These are phyloP conservation scores for Lactifluus echinatus DNA, from an alignment of 768 basidiomycete genomes.

Conservation along the genomic window DNA sequence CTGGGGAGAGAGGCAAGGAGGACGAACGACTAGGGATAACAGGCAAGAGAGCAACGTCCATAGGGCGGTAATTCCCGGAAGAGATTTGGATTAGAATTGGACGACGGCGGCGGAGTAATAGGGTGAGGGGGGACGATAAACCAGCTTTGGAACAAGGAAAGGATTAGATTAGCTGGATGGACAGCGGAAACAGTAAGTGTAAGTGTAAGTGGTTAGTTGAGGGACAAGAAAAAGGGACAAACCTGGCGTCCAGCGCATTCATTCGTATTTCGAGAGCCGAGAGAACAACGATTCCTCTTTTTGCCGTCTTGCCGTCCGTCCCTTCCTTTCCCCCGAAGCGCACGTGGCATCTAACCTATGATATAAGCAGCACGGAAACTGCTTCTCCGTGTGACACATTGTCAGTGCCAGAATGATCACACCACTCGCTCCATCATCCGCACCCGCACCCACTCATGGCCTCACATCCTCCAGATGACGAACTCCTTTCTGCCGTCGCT, in stretches of 20 bases:
- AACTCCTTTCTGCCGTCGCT: neutral
- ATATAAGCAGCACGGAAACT: too few species aligned
- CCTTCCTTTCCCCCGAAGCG: too few species aligned
- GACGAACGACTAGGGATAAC: slow-evolving; percentile 13
- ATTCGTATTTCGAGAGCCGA: neutral
- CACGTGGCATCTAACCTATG: too few species aligned
- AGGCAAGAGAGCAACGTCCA: slow-evolving; percentile 12
- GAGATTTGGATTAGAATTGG: neutral
- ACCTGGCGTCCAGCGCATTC: neutral
- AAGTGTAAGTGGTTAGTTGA: neutral
- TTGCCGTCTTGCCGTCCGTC: neutral
- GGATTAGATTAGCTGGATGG: neutral
- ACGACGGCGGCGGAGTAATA: neutral
- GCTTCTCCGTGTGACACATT: too few species aligned
- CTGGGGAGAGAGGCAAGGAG: slow-evolving; percentile 12
- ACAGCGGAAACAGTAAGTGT: neutral
- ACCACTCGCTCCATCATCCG: too few species aligned
- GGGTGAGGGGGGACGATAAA: neutral
- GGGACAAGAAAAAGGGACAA: neutral
- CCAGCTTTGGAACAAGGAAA: slow-evolving; percentile 1
- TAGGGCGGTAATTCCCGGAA: slow-evolving; percentile 6
- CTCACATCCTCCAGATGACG: neutral
- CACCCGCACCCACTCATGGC: too few species aligned
- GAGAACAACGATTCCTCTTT: neutral
- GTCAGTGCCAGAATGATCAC: neutral